Evolutionary conservation across 805 yeast species (phyloP).

Genomic region (Saccharomycopsis amapae): DNA sequence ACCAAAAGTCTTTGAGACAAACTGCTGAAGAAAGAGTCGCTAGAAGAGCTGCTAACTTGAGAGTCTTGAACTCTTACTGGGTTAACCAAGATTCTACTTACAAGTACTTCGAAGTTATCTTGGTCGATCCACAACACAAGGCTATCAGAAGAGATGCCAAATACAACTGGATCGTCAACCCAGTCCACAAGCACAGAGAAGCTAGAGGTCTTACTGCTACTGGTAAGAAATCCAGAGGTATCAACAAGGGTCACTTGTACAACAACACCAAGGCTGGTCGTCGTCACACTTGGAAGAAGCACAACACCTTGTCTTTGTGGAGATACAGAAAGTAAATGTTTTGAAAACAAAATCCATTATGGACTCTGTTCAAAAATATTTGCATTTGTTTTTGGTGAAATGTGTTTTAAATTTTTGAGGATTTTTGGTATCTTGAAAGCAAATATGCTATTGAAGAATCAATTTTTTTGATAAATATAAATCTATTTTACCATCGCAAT

Average conservation of each 20-base stretch:
- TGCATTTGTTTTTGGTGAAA: too few relatives aligned
- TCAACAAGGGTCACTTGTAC: conserved; percentile 99
- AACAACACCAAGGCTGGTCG: conserved; percentile 98
- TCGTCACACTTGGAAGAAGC: conserved; percentile 99
- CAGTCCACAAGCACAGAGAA: conserved; percentile 99
- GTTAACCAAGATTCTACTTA: conserved; percentile 98
- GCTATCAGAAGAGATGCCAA: conserved; percentile 98
- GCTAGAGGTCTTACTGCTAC: conserved; percentile 97
- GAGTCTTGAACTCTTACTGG: conserved; percentile 99
- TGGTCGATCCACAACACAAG: conserved; percentile 95
- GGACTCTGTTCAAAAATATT: background rate
- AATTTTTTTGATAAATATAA: too few relatives aligned
- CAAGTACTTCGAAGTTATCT: conserved; percentile 98
- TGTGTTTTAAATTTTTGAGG: too few relatives aligned
- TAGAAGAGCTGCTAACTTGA: conserved; percentile 96
- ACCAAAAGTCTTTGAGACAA: conserved; percentile 96
- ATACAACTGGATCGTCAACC: conserved; percentile 99
- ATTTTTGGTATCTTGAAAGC: too few relatives aligned
- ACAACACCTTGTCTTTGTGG: conserved; percentile 98
- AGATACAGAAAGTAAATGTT: conserved; percentile 82
- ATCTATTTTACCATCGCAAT: too few relatives aligned
- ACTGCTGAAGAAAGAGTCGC: conserved; percentile 99
- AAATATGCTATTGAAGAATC: too few relatives aligned
- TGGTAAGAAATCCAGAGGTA: conserved; percentile 99
- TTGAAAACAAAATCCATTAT: background rate